Base-by-base conservation (phyloP, 1,284 basidiomycete species). In the Ganoderma lingzhi region DNA sequence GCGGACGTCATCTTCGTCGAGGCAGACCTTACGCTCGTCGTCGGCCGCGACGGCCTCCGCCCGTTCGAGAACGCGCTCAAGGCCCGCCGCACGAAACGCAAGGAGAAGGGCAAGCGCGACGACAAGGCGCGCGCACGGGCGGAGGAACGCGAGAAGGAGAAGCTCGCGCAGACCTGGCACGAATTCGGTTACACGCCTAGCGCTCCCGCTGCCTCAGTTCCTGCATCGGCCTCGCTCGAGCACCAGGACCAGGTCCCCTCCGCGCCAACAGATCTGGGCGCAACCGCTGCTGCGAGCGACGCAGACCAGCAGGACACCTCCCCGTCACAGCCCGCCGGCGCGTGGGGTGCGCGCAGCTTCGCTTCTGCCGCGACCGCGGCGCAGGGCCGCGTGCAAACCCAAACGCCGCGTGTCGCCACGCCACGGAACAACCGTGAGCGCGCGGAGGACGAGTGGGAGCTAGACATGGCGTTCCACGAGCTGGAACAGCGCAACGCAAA, bases 1-100 rank as follows among this genome's bases (percentile, higher is more conserved):
- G 92, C 95, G 17, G 96, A 99, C 78, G 95, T 99, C 55, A 93
- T 97, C 15, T 99, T 99, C 79, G 85, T 99, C 69, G 97, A 99
- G 81, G 91, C 96, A 3, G 93, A 98, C 78, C 84, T 98, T 10
- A 84, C 87, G 66, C 84, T 83, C 10, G 92, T 97, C 32, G 93
- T 97, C 28, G 91, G 93, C 60, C 75, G 75, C 10, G 90, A 91
- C 10, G 90, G 90, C 0, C 79, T 97, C 64, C 91, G 88, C 80
- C 90, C 87, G 68, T 98, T 97, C 76, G 94, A 96, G 76, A 88
- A 88, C 4, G 87, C 93, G 32, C 83, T 97, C 68, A 92, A 89
- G 80, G 87, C 89, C 78, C 89, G 96, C n/a, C 85, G 90, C 0
- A 79, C 86, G n/a, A 87, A 91, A 73, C 85, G 95, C 67, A 89